Evolutionary conservation across 1,284 basidiomycete species (phyloP), one percentile per base, ranked within the genome.

Genomic region (Athelia psychrophila): DNA sequence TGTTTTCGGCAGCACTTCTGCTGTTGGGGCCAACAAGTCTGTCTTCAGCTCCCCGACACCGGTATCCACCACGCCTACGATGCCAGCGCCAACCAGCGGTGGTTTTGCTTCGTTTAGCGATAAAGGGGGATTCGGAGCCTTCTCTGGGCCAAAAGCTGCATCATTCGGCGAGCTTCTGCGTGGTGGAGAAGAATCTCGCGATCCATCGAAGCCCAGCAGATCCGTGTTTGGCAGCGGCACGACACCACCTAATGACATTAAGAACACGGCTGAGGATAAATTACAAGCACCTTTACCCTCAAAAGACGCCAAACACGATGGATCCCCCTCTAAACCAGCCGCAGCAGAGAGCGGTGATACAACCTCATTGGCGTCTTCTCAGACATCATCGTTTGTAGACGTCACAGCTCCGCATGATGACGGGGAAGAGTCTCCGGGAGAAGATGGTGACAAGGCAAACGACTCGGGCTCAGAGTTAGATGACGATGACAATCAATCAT

Each of bases 31-130:
- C 18, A 46, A 59, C 15, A 66, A 70, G 53, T 67, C 74, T n/a
- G 61, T 64, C 1, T 76, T 75, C 59, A 57, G 60, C 8, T 52
- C 64, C 3, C 48, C 60, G 8, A 56, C 59, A 22, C 56, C 2
- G 56, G 57, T 52, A 55, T 50, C 15, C 22, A 48, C 36, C 12
- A 36, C 56, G 12, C 54, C 59, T 15, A 24, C 60, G 13, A 55
- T 67, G 8, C 58, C 64, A 15, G 45, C 61, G 0, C 44, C 63
- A 5, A 50, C 49, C 23, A 60, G 55, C 19, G 69, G 73, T 48
- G 79, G 67, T 2, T 82, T 82, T 59, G 65, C 71, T 48, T 75
- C 77, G 0, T 83, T 81, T 58, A 76, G 74, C 47, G 70, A 72
- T 6, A 58, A 68, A 8, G 69, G 69, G 48, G 72, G 75, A 1